These are phyloP conservation scores for Penicillium cinerascens DNA, from an alignment of 495 filamentous ascomycete species.

Conservation along the genomic window DNA sequence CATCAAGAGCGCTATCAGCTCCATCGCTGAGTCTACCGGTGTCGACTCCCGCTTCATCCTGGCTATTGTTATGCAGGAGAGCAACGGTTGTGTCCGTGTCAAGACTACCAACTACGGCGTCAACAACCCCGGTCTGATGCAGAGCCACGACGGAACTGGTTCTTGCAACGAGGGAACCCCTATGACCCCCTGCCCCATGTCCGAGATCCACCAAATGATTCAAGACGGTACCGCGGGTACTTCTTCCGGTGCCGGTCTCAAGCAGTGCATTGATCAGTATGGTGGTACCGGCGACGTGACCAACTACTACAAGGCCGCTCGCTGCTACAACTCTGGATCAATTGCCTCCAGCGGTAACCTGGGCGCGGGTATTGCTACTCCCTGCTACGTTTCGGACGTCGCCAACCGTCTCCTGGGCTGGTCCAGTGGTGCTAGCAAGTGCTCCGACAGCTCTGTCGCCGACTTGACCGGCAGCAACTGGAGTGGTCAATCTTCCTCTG, in stretches of 20 bases:
- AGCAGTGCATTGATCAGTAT: constrained; percentile 27
- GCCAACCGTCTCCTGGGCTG: constrained; percentile 56
- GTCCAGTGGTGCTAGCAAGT: constrained; percentile 26
- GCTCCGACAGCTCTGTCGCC: constrained; percentile 11
- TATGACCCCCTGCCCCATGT: constrained; percentile 43
- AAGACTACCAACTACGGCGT: constrained; percentile 43
- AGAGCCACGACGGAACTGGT: constrained; percentile 45
- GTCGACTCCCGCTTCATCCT: constrained; percentile 58
- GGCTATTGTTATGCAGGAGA: constrained; percentile 57
- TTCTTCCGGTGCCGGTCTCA: constrained; percentile 39
- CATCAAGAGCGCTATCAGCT: constrained; percentile 38
- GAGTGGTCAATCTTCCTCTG: constrained; percentile 6
- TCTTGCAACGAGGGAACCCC: constrained; percentile 40
- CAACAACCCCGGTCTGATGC: constrained; percentile 56
- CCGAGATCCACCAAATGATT: constrained; percentile 48
- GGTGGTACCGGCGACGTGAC: constrained; percentile 27
- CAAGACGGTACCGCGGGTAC: constrained; percentile 43
- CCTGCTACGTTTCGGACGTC: constrained; percentile 56
- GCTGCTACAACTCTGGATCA: constrained; percentile 58
- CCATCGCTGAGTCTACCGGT: constrained; percentile 30
- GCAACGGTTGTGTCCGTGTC: constrained; percentile 55
- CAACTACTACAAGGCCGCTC: constrained; percentile 48
- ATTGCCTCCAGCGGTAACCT: constrained; percentile 44
- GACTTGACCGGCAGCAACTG: constrained; percentile 6
- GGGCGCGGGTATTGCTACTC: constrained; percentile 47